phyloP scores from a whole-genome alignment of 352 stramenopile genomes.

The Globisporangium recalcitrans region DNA sequence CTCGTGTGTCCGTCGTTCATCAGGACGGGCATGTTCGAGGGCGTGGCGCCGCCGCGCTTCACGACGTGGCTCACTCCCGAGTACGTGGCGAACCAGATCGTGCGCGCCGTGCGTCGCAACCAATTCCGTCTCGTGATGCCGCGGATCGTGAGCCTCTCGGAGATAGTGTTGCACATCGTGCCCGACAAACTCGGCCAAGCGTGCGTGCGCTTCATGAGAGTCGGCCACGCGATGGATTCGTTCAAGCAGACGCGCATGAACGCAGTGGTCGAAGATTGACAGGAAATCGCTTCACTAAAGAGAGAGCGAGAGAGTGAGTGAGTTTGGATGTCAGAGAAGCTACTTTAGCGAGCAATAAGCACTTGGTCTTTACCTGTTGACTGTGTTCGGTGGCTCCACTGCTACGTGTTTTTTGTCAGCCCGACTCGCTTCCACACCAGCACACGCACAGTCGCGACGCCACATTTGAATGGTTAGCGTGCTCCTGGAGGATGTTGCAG shows the following conservation, averaged over 20 bases:
- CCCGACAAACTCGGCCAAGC: constrained; percentile 36
- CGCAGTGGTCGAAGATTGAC: neutral
- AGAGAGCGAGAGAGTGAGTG: neutral
- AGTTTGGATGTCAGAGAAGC: neutral
- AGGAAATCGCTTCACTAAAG: neutral
- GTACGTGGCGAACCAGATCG: constrained; percentile 38
- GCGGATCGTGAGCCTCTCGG: constrained; percentile 24
- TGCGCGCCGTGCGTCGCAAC: constrained; percentile 43
- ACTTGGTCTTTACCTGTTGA: neutral
- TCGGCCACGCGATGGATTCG: constrained; percentile 35
- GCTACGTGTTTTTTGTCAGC: neutral
- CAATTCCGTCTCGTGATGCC: constrained; percentile 39
- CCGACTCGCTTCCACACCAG: neutral
- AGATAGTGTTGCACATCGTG: constrained; percentile 28
- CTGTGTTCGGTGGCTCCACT: neutral
- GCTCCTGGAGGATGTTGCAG: neutral
- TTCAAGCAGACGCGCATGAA: constrained; percentile 51
- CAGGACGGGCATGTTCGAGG: constrained; percentile 63
- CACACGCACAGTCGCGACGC: too few species aligned
- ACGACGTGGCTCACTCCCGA: constrained; percentile 34
- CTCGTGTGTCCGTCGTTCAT: constrained; percentile 58
- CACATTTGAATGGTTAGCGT: neutral
- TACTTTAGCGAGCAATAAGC: neutral
- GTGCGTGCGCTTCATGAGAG: constrained; percentile 33
- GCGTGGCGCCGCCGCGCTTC: constrained; percentile 31